A percentile compares a stretch with the other conserved stretches of the same genome.
Evolutionary conservation across 2,329 filamentous ascomycete species (phyloP).

Genomic region (Nannizziopsis arthrosporioides): DNA sequence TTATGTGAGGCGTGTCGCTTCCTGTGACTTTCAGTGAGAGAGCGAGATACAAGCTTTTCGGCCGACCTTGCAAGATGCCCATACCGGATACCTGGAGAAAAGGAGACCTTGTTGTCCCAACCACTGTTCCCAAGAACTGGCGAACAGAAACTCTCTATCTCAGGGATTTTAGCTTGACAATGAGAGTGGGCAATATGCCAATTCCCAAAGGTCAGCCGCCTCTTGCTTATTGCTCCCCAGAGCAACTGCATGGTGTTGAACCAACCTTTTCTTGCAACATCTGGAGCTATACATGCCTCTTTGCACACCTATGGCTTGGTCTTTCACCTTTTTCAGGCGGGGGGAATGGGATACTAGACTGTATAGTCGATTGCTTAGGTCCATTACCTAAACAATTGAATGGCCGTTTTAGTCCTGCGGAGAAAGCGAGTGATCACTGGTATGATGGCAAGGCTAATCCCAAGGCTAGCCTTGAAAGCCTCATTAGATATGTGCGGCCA

Average conservation of each 20-base stretch:
- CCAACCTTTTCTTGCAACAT: conserved; percentile 14
- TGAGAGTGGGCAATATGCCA: not conserved
- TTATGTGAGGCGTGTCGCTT: conserved; percentile 11
- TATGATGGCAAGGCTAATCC: conserved; percentile 19
- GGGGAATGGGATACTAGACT: conserved; percentile 1
- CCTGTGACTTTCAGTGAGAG: conserved; percentile 4
- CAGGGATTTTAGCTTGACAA: conserved; percentile 12
- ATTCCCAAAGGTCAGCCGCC: conserved; percentile 10
- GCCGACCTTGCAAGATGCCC: conserved; percentile 7
- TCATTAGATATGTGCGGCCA: not conserved
- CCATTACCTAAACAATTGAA: conserved; percentile 11
- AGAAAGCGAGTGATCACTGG: conserved; percentile 18
- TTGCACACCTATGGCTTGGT: conserved; percentile 11
- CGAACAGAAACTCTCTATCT: conserved; percentile 13
- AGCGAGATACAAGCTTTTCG: conserved; percentile 11
- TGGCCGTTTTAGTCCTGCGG: conserved; percentile 15
- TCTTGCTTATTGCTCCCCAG: conserved; percentile 12
- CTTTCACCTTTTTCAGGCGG: conserved; percentile 1
- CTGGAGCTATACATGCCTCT: conserved; percentile 15
- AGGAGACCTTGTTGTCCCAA: conserved; percentile 9
- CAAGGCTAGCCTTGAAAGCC: not conserved
- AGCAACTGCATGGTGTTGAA: conserved; percentile 8
- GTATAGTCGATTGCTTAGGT: conserved; percentile 1
- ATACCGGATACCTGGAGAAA: conserved; percentile 5
- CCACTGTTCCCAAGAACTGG: conserved; percentile 4